Conservation (phyloP, 108 stramenopile genomes). For the Skeletonema potamos region DNA sequence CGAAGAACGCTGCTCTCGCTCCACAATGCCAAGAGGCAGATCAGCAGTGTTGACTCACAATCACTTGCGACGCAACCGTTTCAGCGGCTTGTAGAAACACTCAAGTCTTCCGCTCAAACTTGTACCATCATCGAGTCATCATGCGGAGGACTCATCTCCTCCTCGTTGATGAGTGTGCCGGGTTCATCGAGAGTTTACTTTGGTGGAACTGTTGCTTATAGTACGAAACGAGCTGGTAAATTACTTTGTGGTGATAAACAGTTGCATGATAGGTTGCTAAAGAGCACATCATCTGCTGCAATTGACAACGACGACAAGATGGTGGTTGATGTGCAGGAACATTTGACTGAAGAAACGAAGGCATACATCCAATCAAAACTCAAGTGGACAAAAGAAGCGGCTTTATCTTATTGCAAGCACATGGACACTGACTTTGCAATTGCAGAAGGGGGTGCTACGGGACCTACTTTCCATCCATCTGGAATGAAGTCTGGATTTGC, state of each 20-base stretch:
- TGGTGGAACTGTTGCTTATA: conserved; percentile 82
- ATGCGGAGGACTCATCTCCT: conserved; percentile 73
- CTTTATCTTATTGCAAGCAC: conserved; percentile 63
- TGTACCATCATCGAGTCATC: conserved; percentile 72
- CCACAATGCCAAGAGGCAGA: not conserved
- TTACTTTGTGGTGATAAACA: conserved; percentile 57
- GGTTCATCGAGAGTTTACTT: conserved; percentile 72
- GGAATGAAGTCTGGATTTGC: conserved; percentile 73
- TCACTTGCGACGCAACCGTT: conserved; percentile 51
- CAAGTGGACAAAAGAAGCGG: conserved; percentile 62
- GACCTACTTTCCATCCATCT: conserved; percentile 77
- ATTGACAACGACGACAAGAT: conserved; percentile 3
- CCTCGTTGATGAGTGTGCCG: conserved; percentile 66
- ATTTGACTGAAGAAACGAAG: conserved; percentile 42
- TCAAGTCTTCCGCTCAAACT: conserved; percentile 59
- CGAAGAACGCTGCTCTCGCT: not conserved
- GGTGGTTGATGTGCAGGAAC: not conserved
- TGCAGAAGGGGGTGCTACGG: conserved; percentile 81
- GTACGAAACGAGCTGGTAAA: conserved; percentile 50
- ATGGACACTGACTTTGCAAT: conserved; percentile 42
- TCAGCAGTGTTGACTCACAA: not conserved
- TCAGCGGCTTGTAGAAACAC: conserved; percentile 48
- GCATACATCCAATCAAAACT: conserved; percentile 67
- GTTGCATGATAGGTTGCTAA: conserved; percentile 46
- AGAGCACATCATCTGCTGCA: not conserved